Base-by-base conservation (phyloP, 2,329 filamentous ascomycete genomes). In the Tolypocladium amazonense region DNA sequence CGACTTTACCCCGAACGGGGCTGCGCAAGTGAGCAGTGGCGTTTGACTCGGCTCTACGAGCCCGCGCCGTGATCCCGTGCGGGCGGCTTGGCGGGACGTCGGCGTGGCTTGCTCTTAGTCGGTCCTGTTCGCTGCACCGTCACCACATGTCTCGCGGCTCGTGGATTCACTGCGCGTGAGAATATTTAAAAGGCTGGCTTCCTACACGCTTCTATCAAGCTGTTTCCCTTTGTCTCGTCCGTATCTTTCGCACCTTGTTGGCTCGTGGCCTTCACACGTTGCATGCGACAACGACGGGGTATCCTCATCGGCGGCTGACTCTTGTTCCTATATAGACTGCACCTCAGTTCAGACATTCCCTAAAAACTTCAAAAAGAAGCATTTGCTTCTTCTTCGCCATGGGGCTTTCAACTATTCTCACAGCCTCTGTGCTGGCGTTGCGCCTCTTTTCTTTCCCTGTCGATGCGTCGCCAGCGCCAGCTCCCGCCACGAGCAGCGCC, bases 391-490 rank as follows among this genome's bases (percentile, higher is more conserved):
- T 67, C 63, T 62, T 69, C 69, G 74, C 70, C 66, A 79, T 78
- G 77, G 76, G 76, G 60, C 71, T 80, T 60, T 72, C 75, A 56
- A 73, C 72, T 57, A 62, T 78, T 62, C 62, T 79, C 61, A 74
- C 76, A 58, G 69, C 76, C 60, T 71, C 72, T 45, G 64, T 81
- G 6, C 60, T 79, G 72, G 77, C 77, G 62, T 63, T 78, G 64
- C 70, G 75, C 68, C 75, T 79, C 61, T 71, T 76, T 56, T 68
- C 73, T 25, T 66, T 70, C 38, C 66, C 70, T 5, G 66, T 67
- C 15, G 63, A 68, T 25, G 75, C 75, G 25, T 70, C 72, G 43
- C 71, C 73, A 3, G 63, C 69, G 8, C 65, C 71, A 9, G 56
- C 62, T n/a, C 62, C 66, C 14, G 57, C 54, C 8, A 33, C 61